A percentile compares a stretch with the other conserved stretches of the same genome.
These are phyloP conservation scores for Agapanthus africanus DNA, from an alignment of 106 monocot species.

Conservation along the genomic window DNA sequence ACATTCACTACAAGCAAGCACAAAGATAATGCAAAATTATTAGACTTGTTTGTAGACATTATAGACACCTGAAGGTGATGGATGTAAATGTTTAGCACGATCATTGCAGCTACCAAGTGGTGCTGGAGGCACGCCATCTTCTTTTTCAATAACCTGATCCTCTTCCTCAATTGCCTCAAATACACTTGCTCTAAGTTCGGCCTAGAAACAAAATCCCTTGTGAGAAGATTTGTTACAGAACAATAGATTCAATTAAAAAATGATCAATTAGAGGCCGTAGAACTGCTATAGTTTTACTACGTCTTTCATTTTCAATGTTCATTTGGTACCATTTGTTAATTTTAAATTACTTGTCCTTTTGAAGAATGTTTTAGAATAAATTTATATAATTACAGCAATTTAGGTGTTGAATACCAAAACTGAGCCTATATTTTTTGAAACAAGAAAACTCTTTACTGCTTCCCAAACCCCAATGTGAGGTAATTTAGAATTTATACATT, in stretches of 20 bases:
- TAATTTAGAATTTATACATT: too few relatives aligned
- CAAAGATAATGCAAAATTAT: neutral
- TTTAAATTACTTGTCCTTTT: too few relatives aligned
- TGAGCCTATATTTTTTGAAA: too few relatives aligned
- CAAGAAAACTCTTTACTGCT: too few relatives aligned
- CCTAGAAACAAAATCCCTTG: constrained; percentile 31
- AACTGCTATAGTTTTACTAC: too few relatives aligned
- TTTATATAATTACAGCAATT: too few relatives aligned
- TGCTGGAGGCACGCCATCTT: constrained; percentile 69
- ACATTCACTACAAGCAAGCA: too few relatives aligned
- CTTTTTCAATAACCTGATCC: constrained; percentile 71
- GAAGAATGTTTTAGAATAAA: too few relatives aligned
- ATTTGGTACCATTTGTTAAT: too few relatives aligned
- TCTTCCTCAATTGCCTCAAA: constrained; percentile 99
- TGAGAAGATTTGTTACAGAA: neutral
- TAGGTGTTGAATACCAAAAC: too few relatives aligned
- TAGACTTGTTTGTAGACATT: neutral
- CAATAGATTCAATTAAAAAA: neutral
- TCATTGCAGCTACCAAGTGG: constrained; percentile 95
- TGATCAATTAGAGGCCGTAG: neutral
- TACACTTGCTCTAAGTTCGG: constrained; percentile 92
- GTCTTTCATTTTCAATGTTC: too few relatives aligned
- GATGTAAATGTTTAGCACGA: constrained; percentile 86
- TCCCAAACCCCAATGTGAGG: too few relatives aligned
- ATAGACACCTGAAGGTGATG: constrained; percentile 92